Evolutionary conservation across 2,329 filamentous ascomycete genomes (phyloP).

Genomic region (Sphaerostilbella broomeana): DNA sequence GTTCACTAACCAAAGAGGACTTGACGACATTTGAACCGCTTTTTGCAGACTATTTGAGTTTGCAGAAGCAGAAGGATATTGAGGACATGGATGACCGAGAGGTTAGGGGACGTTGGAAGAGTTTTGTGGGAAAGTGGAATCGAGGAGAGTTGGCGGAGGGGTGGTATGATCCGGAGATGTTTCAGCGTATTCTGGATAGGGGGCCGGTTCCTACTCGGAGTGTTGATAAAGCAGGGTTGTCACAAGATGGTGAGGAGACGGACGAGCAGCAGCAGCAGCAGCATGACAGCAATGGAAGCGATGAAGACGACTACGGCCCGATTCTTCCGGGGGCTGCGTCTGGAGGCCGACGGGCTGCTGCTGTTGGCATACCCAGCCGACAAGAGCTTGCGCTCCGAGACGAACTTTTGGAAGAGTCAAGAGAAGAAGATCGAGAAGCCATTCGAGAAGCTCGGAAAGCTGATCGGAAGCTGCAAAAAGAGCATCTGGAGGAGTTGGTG

Average conservation of each 20-base stretch:
- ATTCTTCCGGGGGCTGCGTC: slow-evolving; percentile 19
- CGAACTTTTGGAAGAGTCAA: slow-evolving; percentile 46
- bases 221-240: neutral
- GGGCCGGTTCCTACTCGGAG: slow-evolving; percentile 9
- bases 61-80: slow-evolving; percentile 73
- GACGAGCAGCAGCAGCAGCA: neutral
- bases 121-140: slow-evolving; percentile 90
- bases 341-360: slow-evolving; percentile 21
- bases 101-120: slow-evolving; percentile 81
- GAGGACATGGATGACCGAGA: slow-evolving; percentile 68
- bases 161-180: slow-evolving; percentile 83
- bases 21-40: slow-evolving; percentile 60
- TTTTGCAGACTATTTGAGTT: slow-evolving; percentile 77
- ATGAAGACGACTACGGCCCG: slow-evolving; percentile 47
- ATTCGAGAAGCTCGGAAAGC: slow-evolving; percentile 55
- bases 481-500: slow-evolving; percentile 69
- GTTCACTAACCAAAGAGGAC: slow-evolving; percentile 62
- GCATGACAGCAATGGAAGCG: slow-evolving; percentile 10
- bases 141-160: slow-evolving; percentile 76
- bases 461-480: slow-evolving; percentile 62
- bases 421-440: slow-evolving; percentile 43
- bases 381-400: slow-evolving; percentile 64
- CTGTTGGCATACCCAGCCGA: slow-evolving; percentile 62
- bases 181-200: slow-evolving; percentile 35
- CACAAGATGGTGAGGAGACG: neutral